Conservation (phyloP, 805 yeast genomes). For the Ogataea methylovora region DNA sequence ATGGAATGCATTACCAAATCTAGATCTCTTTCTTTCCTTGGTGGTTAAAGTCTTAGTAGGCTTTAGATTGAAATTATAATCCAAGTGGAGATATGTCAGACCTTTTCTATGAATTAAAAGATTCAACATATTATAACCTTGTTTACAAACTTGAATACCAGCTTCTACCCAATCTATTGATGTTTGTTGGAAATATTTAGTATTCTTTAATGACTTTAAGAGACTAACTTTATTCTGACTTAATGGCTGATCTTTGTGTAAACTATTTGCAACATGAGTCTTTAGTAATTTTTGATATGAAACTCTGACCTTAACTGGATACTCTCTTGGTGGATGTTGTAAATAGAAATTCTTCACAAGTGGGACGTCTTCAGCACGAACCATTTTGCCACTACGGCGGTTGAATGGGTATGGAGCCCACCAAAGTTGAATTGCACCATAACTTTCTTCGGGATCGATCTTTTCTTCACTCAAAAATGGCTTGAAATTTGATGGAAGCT, state of each 20-base stretch:
- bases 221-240: constrained; percentile 46
- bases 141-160: constrained; percentile 86
- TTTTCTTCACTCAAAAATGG: constrained; percentile 47
- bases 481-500: constrained; percentile 30
- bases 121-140: constrained; percentile 91
- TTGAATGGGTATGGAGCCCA: constrained; percentile 86
- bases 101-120: constrained; percentile 86
- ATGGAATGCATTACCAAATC: constrained; percentile 96
- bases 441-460: constrained; percentile 38
- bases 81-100: constrained; percentile 84
- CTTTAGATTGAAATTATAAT: constrained; percentile 90
- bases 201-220: constrained; percentile 57
- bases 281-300: constrained; percentile 90
- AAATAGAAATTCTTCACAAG: constrained; percentile 76
- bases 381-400: constrained; percentile 59
- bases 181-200: constrained; percentile 88
- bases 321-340: constrained; percentile 48
- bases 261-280: constrained; percentile 59
- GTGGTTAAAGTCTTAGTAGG: constrained; percentile 96
- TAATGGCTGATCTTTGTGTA: constrained; percentile 42
- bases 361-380: constrained; percentile 86
- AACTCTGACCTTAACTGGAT: constrained; percentile 71
- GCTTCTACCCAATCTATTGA: constrained; percentile 98
- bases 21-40: constrained; percentile 88
- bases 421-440: constrained; percentile 60